A percentile compares a stretch with the other conserved stretches of the same genome.
Evolutionary conservation across 2,329 filamentous ascomycete species (phyloP).

Genomic region (Xylaria sp.): DNA sequence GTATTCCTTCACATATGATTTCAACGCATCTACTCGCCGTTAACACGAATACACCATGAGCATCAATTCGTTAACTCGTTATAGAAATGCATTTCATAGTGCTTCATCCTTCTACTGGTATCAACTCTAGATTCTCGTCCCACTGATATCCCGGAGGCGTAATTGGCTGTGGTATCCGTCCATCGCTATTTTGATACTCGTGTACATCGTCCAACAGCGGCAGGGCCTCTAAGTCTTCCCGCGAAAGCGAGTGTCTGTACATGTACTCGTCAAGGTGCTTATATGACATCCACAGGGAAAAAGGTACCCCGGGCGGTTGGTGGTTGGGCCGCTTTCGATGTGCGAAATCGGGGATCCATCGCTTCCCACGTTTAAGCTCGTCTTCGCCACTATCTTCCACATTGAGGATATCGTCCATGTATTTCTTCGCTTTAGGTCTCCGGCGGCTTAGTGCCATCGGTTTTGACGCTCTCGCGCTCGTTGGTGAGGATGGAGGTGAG

Average conservation of each 20-base stretch:
- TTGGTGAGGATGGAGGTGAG: background rate
- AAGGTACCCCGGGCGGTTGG: background rate
- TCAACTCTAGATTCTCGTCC: slow-evolving; percentile 27
- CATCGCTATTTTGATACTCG: slow-evolving; percentile 29
- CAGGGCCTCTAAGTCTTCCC: slow-evolving; percentile 12
- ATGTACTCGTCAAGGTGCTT: slow-evolving; percentile 25
- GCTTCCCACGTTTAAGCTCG: slow-evolving; percentile 5
- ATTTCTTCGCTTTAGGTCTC: slow-evolving; percentile 6
- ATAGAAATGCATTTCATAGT: background rate
- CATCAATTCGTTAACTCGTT: background rate
- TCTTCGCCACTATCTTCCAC: background rate
- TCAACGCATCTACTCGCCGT: background rate
- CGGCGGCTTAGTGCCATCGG: background rate
- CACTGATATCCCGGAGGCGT: slow-evolving; percentile 24
- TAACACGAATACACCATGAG: background rate
- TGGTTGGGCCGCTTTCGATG: slow-evolving; percentile 1
- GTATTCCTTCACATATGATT: background rate
- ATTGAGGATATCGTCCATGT: slow-evolving; percentile 24
- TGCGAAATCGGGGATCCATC: slow-evolving; percentile 32
- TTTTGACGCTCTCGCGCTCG: background rate
- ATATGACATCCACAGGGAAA: slow-evolving; percentile 28
- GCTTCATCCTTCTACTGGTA: background rate
- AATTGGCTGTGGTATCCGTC: slow-evolving; percentile 5
- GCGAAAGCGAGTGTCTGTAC: slow-evolving; percentile 27
- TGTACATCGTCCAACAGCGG: slow-evolving; percentile 28